Evolutionary conservation across 495 filamentous ascomycete genomes (phyloP).

Genomic region (Penicillium pulvis): DNA sequence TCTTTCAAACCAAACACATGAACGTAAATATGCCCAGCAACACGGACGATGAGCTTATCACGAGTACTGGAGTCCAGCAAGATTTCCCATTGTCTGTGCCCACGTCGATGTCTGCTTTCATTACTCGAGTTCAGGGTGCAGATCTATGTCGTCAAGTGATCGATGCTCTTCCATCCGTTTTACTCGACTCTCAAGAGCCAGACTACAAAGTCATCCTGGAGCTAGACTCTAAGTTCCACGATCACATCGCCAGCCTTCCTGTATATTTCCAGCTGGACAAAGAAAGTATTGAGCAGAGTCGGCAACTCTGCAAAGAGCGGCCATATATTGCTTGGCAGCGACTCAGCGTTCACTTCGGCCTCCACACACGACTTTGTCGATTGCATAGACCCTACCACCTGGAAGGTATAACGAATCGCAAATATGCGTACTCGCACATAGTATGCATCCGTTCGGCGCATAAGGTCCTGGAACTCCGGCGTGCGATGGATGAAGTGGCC

Average conservation of each 20-base stretch:
- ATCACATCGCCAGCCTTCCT: slow-evolving; percentile 21
- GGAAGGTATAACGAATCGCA: slow-evolving; percentile 25
- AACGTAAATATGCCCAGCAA: slow-evolving; percentile 32
- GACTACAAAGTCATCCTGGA: slow-evolving; percentile 28
- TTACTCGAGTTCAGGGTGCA: slow-evolving; percentile 25
- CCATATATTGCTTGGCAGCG: slow-evolving; percentile 32
- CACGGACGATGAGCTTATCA: slow-evolving; percentile 31
- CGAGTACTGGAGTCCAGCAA: slow-evolving; percentile 11
- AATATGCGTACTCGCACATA: slow-evolving; percentile 32
- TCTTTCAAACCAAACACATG: slow-evolving; percentile 35
- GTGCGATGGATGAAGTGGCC: slow-evolving; percentile 27
- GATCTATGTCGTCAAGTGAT: slow-evolving; percentile 33
- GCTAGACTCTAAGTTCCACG: slow-evolving; percentile 26
- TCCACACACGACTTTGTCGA: slow-evolving; percentile 31
- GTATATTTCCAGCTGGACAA: slow-evolving; percentile 25
- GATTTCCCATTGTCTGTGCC: slow-evolving; percentile 19
- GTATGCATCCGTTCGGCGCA: slow-evolving; percentile 31
- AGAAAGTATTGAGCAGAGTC: slow-evolving; percentile 23
- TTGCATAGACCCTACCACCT: slow-evolving; percentile 36
- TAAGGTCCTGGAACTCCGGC: slow-evolving; percentile 29
- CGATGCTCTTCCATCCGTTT: slow-evolving; percentile 27
- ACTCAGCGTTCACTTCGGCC: slow-evolving; percentile 23
- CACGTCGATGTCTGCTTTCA: slow-evolving; percentile 28
- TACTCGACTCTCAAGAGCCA: slow-evolving; percentile 22
- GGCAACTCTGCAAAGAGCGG: slow-evolving; percentile 22